Base-by-base conservation (phyloP, 2,329 filamentous ascomycete species). In the Verticillium albo-atrum region DNA sequence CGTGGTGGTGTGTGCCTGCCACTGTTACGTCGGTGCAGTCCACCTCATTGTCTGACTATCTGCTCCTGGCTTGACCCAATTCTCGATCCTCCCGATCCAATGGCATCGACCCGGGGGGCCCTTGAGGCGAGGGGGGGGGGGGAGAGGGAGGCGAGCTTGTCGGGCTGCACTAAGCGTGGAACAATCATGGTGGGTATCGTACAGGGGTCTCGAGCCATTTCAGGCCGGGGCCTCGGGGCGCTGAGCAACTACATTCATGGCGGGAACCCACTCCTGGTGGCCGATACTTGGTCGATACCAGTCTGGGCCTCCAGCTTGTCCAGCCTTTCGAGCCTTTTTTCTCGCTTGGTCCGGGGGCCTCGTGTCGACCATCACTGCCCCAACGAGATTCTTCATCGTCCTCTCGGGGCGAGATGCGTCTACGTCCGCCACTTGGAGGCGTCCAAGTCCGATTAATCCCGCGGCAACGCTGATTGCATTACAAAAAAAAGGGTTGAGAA, bases 231-330 rank as follows among this genome's bases (percentile, higher is more conserved):
- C 20, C 20, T 50, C 12, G n/a, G 42, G 42, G 42, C 42, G 42
- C 42, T 50, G 42, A 50, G 42, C 42, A 50, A 50, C 42, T 50
- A 50, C 42, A 50, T 50, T 50, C 42, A 50, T 50, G 20, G 42
- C 42, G 42, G 42, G 42, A 50, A 50, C 20, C 42, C 42, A 50
- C 42, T 50, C 42, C 42, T 9, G 42, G n/a, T 20, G 17, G 37
- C 37, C 30, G 57, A 61, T 62, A 62, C 61, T 55, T 47, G 60
- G 54, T 35, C 25, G 58, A 50, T 64, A 61, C 62, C 59, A 63
- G 58, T 58, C 62, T 61, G 60, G 56, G 58, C 42, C 42, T 50
- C 42, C n/a, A 50, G 20, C 20, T 50, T 50, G 42, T 50, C 42
- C n/a, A 50, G 20, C 42, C 42, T 50, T n/a, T 50, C 42, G n/a